Evolutionary conservation across 78 protist genomes (phyloP).

Genomic region (Parvularia atlantis): DNA sequence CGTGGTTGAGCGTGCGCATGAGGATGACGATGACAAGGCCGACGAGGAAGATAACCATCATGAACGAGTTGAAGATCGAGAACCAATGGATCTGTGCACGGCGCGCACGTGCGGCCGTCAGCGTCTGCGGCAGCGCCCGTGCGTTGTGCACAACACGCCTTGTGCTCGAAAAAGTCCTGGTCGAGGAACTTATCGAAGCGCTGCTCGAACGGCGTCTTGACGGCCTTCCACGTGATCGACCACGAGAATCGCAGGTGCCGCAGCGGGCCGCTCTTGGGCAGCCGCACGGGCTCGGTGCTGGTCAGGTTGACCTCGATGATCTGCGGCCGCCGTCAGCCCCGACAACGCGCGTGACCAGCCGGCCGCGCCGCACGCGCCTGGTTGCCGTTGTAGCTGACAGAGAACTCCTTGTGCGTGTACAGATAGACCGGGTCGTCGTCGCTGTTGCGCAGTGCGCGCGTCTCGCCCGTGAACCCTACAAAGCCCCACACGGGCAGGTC

Average conservation of each 20-base stretch:
- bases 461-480: neutral
- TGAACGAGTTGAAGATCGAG: constrained; percentile 75
- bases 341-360: neutral
- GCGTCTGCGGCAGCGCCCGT: neutral
- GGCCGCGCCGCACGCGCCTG: too few species aligned
- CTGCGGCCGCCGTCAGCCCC: neutral
- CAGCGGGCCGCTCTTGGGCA: constrained; percentile 12
- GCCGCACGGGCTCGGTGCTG: constrained; percentile 7
- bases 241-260: constrained; percentile 17
- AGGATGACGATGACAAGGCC: constrained; percentile 66
- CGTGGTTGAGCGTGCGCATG: constrained; percentile 58
- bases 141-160: neutral
- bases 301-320: constrained; percentile 64
- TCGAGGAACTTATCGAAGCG: constrained; percentile 76
- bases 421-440: constrained; percentile 13
- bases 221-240: constrained; percentile 33
- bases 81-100: constrained; percentile 71
- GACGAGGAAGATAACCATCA: constrained; percentile 79
- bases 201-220: constrained; percentile 12
- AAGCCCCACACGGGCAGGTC: constrained; percentile 84
- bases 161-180: constrained; percentile 74
- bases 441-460: neutral
- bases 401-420: constrained; percentile 60
- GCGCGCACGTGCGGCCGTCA: neutral
- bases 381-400: constrained; percentile 54